A percentile compares a stretch with the other conserved stretches of the same genome.
Evolutionary conservation across 257 asterid species (phyloP).

Genomic region (Verbena officinalis): DNA sequence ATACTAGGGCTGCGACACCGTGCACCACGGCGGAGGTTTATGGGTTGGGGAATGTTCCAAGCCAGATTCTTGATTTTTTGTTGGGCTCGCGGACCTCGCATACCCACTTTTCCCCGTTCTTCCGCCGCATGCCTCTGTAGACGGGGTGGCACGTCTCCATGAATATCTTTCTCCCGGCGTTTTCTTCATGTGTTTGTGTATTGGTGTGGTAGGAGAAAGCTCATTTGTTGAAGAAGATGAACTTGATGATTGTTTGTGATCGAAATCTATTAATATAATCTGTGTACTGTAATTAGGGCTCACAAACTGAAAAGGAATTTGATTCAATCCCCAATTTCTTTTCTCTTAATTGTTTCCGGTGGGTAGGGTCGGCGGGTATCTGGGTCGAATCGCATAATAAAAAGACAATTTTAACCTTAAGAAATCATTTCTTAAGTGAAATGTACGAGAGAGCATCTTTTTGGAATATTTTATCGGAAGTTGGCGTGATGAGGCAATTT

Average conservation of each 20-base stretch:
- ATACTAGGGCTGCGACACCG: slow-evolving; percentile 57
- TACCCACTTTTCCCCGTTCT: slow-evolving; percentile 29
- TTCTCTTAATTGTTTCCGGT: no score
- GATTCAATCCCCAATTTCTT: no score
- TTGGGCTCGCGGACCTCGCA: slow-evolving; percentile 45
- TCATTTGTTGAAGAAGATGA: slow-evolving; percentile 16
- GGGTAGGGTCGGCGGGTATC: no score
- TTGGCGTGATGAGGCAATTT: no score
- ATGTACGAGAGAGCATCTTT: no score
- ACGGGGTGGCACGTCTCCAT: slow-evolving; percentile 42
- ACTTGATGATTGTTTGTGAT: not conserved
- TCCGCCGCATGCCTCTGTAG: slow-evolving; percentile 37
- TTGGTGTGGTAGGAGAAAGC: not conserved
- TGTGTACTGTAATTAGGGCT: no score
- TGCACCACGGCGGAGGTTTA: slow-evolving; percentile 62
- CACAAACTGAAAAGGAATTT: not conserved
- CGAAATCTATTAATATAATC: slow-evolving; percentile 6
- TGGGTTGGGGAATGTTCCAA: slow-evolving; percentile 49
- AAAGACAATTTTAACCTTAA: no score
- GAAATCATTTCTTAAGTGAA: no score
- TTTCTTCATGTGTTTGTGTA: slow-evolving; percentile 19
- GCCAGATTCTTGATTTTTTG: slow-evolving; percentile 55
- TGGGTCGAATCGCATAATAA: no score
- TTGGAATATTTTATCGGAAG: no score
- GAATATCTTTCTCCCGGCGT: slow-evolving; percentile 29